These are phyloP conservation scores for Gymnopus androsaceus DNA, from an alignment of 1,284 basidiomycete species.

Conservation along the genomic window DNA sequence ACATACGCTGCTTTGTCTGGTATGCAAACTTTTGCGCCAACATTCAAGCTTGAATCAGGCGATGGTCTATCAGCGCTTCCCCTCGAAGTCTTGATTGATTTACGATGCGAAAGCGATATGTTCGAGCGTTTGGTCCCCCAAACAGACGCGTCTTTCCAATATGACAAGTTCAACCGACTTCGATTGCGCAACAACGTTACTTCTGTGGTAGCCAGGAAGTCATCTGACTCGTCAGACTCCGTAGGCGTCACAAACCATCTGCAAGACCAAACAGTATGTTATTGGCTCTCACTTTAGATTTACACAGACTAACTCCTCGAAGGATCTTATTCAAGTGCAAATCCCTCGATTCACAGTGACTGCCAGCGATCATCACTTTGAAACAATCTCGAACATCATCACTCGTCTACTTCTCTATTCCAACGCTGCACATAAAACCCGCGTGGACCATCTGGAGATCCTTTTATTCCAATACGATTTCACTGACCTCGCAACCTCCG, in stretches of 20 bases:
- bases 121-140: constrained; percentile 92
- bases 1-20: constrained; percentile 78
- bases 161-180: constrained; percentile 95
- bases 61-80: constrained; percentile 74
- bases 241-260: constrained; percentile 63
- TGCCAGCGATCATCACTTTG: constrained; percentile 85
- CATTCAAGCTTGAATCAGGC: constrained; percentile 37
- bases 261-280: constrained; percentile 74
- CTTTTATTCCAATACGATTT: constrained; percentile 92
- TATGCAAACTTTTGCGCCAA: constrained; percentile 88
- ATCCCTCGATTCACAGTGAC: constrained; percentile 89
- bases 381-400: constrained; percentile 86
- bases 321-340: constrained; percentile 83
- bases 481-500: constrained; percentile 71
- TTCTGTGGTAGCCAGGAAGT: constrained; percentile 38
- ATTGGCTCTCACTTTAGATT: constrained; percentile 1
- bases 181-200: constrained; percentile 77
- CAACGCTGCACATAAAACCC: constrained; percentile 81
- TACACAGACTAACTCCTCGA: constrained; percentile 3
- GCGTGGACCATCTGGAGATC: constrained; percentile 78
- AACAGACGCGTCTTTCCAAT: constrained; percentile 83
- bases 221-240: constrained; percentile 29
- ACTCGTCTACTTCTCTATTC: constrained; percentile 88
- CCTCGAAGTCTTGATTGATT: constrained; percentile 86
- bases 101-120: constrained; percentile 76